Percentiles rank a stretch among this genome's conserved stretches.
Evolutionary conservation across 2,329 filamentous ascomycete genomes (phyloP).

Genomic region (Colletotrichum sp.): DNA sequence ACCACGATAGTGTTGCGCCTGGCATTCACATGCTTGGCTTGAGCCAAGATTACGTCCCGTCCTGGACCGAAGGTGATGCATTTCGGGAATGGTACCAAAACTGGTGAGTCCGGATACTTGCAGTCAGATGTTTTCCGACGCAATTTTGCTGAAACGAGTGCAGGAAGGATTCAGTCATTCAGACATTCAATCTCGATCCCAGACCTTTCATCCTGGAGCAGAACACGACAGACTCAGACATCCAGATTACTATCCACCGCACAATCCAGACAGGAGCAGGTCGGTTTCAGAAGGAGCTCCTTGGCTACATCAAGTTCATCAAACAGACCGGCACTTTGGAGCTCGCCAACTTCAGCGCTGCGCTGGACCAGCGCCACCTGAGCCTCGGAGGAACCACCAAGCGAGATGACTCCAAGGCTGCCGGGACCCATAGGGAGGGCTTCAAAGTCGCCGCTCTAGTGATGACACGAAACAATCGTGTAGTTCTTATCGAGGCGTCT

Average conservation of each 20-base stretch:
- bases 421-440: neutral
- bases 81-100: neutral
- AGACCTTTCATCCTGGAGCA: neutral
- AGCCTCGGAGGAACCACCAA: neutral
- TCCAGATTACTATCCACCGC: neutral
- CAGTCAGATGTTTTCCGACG: neutral
- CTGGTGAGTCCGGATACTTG: neutral
- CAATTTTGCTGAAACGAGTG: neutral
- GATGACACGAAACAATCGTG: neutral
- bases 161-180: neutral
- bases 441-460: neutral
- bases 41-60: neutral
- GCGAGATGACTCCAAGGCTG: neutral
- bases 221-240: neutral
- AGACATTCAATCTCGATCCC: neutral
- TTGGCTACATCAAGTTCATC: neutral
- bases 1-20: neutral
- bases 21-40: neutral
- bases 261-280: rapidly evolving
- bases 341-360: neutral
- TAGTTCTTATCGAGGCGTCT: neutral
- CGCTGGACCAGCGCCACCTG: neutral
- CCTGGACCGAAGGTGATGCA: neutral
- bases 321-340: neutral
- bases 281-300: neutral